Evolutionary conservation across 202 grass and related monocot species (phyloP).

Genomic region (Carex sylvatica): DNA sequence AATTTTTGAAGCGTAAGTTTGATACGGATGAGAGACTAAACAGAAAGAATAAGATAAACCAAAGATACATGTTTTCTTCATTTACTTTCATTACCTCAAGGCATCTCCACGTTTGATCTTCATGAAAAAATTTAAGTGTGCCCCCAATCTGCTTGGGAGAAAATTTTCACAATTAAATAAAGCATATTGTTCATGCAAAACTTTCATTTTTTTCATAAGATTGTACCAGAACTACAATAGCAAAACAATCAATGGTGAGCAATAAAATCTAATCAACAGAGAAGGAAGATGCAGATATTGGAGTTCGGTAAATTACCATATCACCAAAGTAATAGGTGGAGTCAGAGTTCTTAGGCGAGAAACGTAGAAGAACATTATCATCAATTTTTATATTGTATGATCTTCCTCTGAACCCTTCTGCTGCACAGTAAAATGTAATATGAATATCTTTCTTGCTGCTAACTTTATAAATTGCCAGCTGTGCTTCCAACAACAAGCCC

Average conservation of each 20-base stretch:
- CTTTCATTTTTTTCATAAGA: not conserved
- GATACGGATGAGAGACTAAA: not conserved
- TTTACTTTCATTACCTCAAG: conserved; percentile 62
- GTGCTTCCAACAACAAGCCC: conserved; percentile 17
- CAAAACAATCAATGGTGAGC: not conserved
- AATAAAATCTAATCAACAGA: not conserved
- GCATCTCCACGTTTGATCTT: conserved; percentile 57
- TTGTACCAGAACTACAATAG: not conserved
- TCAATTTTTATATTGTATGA: conserved; percentile 98
- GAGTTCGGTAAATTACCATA: conserved; percentile 57
- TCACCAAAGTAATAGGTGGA: conserved; percentile 98
- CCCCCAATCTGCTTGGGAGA: conserved; percentile 73
- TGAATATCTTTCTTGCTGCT: conserved; percentile 19
- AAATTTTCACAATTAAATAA: conserved; percentile 4
- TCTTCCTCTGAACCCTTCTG: conserved; percentile 88
- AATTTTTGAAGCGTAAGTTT: not conserved
- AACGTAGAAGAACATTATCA: conserved; percentile 81
- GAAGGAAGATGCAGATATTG: not conserved
- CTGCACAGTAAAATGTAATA: conserved; percentile 49
- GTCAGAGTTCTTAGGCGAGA: conserved; percentile 92
- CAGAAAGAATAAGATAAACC: not conserved
- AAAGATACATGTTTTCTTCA: not conserved
- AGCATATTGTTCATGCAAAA: not conserved
- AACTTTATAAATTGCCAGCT: not conserved
- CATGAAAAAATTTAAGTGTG: conserved; percentile 85